These are phyloP conservation scores for Gracilaria gracilis DNA, from an alignment of 23 red algal species.

Conservation along the genomic window DNA sequence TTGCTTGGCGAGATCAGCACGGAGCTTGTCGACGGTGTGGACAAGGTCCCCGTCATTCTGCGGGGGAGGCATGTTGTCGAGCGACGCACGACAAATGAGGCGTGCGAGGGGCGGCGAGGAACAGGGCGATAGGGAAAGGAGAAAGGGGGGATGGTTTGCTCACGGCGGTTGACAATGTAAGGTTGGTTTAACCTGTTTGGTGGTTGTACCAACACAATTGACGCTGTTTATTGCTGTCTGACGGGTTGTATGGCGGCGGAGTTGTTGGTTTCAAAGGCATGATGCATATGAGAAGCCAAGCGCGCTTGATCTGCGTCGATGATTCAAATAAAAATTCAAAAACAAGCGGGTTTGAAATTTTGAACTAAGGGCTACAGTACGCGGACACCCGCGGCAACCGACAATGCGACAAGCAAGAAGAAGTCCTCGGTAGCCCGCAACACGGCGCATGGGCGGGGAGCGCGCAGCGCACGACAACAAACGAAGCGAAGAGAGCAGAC, in stretches of 20 bases:
- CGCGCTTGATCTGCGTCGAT: neutral
- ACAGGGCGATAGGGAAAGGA: too few relatives aligned
- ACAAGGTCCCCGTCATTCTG: neutral
- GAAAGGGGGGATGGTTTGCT: too few relatives aligned
- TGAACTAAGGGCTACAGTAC: neutral
- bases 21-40: conserved; percentile 3
- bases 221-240: too few relatives aligned
- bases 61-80: neutral
- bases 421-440: neutral
- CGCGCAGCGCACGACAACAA: neutral
- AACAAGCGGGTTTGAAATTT: conserved; percentile 1
- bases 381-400: too few relatives aligned
- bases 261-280: neutral
- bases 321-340: conserved; percentile 6
- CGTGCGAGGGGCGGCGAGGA: too few relatives aligned
- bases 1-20: neutral
- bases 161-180: too few relatives aligned
- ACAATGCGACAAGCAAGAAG: neutral
- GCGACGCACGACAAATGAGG: too few relatives aligned
- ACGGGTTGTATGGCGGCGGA: too few relatives aligned
- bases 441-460: too few relatives aligned
- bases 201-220: too few relatives aligned
- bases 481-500: neutral
- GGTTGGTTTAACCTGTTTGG: too few relatives aligned
- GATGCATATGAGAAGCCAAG: neutral